phyloP scores from a whole-genome alignment of 2,329 filamentous ascomycete species.

The Dothidotthia symphoricarpi region DNA sequence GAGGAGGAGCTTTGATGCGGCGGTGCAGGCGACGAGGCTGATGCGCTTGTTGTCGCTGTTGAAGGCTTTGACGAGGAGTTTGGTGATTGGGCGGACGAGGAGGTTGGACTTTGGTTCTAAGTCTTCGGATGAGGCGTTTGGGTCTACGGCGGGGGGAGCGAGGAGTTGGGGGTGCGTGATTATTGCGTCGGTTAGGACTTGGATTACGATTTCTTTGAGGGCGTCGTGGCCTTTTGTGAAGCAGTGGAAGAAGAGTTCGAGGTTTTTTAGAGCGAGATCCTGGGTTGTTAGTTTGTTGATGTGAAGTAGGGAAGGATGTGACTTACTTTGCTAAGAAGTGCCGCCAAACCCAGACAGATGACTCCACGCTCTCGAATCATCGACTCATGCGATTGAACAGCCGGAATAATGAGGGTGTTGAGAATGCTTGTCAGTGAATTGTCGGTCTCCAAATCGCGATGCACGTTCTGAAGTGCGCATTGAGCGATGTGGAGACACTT shows the following conservation, averaged over 20 bases:
- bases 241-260: slow-evolving; percentile 92
- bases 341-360: slow-evolving; percentile 85
- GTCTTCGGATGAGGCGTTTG: slow-evolving; percentile 45
- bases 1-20: slow-evolving; percentile 82
- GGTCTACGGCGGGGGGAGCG: slow-evolving; percentile 50
- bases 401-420: slow-evolving; percentile 93
- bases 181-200: slow-evolving; percentile 90
- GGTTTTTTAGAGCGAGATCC: slow-evolving; percentile 86
- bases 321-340: slow-evolving; percentile 75
- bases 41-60: slow-evolving; percentile 66
- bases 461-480: slow-evolving; percentile 93
- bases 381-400: slow-evolving; percentile 88
- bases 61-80: slow-evolving; percentile 81
- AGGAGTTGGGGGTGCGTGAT: slow-evolving; percentile 84
- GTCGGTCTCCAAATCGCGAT: slow-evolving; percentile 83
- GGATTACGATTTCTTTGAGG: slow-evolving; percentile 83
- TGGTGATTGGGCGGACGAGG: slow-evolving; percentile 65
- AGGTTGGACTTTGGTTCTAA: slow-evolving; percentile 30
- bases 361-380: slow-evolving; percentile 89
- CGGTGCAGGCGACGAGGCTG: slow-evolving; percentile 76
- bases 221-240: slow-evolving; percentile 89
- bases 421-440: slow-evolving; percentile 94
- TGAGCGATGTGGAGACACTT: slow-evolving; percentile 97
- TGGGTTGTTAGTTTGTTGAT: slow-evolving; percentile 28
- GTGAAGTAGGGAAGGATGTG: neutral